Evolutionary conservation across 2,329 filamentous ascomycete genomes (phyloP).

Genomic region (Botrytis pseudocinerea): DNA sequence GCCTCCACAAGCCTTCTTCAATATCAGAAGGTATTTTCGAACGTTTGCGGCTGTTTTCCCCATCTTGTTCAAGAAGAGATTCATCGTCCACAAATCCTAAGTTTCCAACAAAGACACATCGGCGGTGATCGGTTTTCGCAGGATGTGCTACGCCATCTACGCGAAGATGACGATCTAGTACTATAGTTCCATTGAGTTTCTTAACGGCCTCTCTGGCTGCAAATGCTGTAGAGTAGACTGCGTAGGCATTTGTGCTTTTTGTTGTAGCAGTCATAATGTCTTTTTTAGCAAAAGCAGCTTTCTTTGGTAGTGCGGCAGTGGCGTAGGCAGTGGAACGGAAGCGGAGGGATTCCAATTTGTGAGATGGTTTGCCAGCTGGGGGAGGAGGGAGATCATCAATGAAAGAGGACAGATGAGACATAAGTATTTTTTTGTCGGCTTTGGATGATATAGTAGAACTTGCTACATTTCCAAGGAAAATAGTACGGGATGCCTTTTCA

Average conservation of each 20-base stretch:
- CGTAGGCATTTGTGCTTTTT: slow-evolving; percentile 91
- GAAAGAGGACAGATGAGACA: slow-evolving; percentile 76
- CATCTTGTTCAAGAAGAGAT: slow-evolving; percentile 65
- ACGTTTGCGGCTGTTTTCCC: slow-evolving; percentile 69
- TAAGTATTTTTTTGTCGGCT: slow-evolving; percentile 72
- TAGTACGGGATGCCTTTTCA: slow-evolving; percentile 83
- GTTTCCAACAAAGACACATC: slow-evolving; percentile 96
- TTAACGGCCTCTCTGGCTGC: slow-evolving; percentile 76
- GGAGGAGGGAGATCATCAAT: slow-evolving; percentile 55
- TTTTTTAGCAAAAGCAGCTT: slow-evolving; percentile 90
- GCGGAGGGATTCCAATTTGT: slow-evolving; percentile 85
- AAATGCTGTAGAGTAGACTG: slow-evolving; percentile 74
- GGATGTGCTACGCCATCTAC: slow-evolving; percentile 92
- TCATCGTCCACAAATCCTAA: slow-evolving; percentile 95
- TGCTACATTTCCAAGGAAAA: slow-evolving; percentile 92
- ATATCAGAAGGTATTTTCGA: slow-evolving; percentile 77
- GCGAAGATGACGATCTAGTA: slow-evolving; percentile 84
- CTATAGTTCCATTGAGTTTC: slow-evolving; percentile 77
- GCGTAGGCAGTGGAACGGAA: slow-evolving; percentile 93
- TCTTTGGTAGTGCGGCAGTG: slow-evolving; percentile 76
- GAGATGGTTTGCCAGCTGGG: slow-evolving; percentile 49
- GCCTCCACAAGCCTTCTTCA: slow-evolving; percentile 89
- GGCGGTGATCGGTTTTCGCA: slow-evolving; percentile 74
- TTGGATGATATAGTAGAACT: slow-evolving; percentile 80
- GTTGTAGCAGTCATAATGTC: slow-evolving; percentile 89